Base-by-base conservation (phyloP, 2,329 filamentous ascomycete species). In the Colletotrichum acutatum region DNA sequence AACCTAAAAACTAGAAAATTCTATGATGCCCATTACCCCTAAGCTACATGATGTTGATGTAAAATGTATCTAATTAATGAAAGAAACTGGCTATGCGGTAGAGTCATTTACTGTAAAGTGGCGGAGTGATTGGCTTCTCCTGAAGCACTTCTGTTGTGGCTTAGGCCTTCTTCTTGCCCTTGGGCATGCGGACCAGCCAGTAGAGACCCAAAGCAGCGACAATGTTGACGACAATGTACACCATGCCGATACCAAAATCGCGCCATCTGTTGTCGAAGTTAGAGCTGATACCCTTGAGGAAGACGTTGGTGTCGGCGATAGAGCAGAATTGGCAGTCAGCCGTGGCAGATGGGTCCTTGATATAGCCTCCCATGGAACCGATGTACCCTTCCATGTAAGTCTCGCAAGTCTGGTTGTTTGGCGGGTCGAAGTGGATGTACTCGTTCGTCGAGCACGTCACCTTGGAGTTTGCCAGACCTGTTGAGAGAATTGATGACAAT, bases 401-500 rank as follows among this genome's bases (percentile, higher is more conserved):
- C 0, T 76, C 80, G 75, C 90, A 92, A 22, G 75, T 75, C 19
- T 85, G 32, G 62, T 71, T 66, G 84, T 0, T 78, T 66, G 0
- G 88, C 85, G 0, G 92, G 19, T 88, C 81, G 78, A 95, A 90
- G 19, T 84, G 80, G 8, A 91, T 84, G 68, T 89, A 83, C 77
- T 95, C 30, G 1, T 78, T 76, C 0, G 71, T 58, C 0, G 80
- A 75, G 6, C 80, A 81, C 2, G 32, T 53, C 0, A 81, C 79
- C 0, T 75, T 3, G 0, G 76, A 73, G 1, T 78, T 76, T 3
- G 76, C 77, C 0, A 81, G 74, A 0, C 78, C 78, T 0, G 78
- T 74, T 0, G 78, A 78, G 60, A 93, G 83, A 79, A 94, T 87
- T 4, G 89, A 91, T 32, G 86, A 84, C 57, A 93, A 85, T 19